These are phyloP conservation scores for Candida lessepsii DNA, from an alignment of 805 yeast genomes.

Conservation along the genomic window DNA sequence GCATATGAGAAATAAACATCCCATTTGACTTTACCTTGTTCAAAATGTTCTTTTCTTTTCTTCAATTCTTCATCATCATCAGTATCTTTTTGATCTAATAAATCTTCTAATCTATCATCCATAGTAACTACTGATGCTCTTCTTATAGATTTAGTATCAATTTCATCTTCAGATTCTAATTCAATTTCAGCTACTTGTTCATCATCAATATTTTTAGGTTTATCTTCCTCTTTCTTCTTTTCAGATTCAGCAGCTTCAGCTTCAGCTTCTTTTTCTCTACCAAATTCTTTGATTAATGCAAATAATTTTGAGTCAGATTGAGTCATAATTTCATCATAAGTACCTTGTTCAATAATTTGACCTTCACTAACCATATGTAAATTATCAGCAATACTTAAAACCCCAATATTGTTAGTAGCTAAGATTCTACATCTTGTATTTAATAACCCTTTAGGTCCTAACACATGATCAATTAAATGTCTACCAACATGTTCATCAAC, in stretches of 20 bases:
- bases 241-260: constrained; percentile 16
- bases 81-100: constrained; percentile 31
- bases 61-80: constrained; percentile 34
- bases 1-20: constrained; percentile 79
- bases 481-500: constrained; percentile 97
- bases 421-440: constrained; percentile 71
- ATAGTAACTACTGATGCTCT: constrained; percentile 63
- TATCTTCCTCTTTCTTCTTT: constrained; percentile 17
- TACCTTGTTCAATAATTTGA: constrained; percentile 63
- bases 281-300: constrained; percentile 60
- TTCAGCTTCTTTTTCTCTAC: constrained; percentile 28
- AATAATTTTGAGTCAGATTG: constrained; percentile 49
- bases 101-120: constrained; percentile 34
- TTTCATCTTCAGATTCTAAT: constrained; percentile 30
- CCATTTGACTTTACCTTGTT: constrained; percentile 94
- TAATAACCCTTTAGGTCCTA: constrained; percentile 78
- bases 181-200: constrained; percentile 21
- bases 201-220: constrained; percentile 16
- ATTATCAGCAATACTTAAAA: constrained; percentile 69
- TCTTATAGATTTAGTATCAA: constrained; percentile 43
- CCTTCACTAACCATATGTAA: constrained; percentile 72
- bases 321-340: constrained; percentile 51
- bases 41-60: constrained; percentile 71
- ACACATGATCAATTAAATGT: constrained; percentile 76
- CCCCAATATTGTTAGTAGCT: constrained; percentile 86